Evolutionary conservation across 805 yeast genomes (phyloP).

Genomic region (Hanseniaspora occidentalis): DNA sequence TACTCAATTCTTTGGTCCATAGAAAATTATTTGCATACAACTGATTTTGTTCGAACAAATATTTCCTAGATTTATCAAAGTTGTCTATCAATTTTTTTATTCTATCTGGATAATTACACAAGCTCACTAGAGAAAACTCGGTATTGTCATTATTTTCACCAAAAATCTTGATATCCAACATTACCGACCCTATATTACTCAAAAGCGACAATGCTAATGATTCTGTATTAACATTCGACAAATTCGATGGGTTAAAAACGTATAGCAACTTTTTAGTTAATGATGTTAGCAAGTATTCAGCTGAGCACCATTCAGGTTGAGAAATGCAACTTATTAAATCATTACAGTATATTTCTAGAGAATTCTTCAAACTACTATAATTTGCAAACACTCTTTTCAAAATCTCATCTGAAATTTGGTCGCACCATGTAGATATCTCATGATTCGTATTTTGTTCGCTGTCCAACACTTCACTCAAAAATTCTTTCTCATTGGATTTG

Average conservation of each 20-base stretch:
- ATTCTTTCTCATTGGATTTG: constrained; percentile 1
- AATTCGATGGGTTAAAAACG: constrained; percentile 17
- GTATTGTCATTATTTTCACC: constrained; percentile 9
- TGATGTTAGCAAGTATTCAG: constrained; percentile 1
- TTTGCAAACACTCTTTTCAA: constrained; percentile 13
- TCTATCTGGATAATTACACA: constrained; percentile 16
- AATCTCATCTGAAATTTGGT: constrained; percentile 17
- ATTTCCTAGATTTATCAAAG: constrained; percentile 10
- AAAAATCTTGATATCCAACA: constrained; percentile 20
- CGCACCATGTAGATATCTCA: constrained; percentile 7
- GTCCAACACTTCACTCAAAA: constrained; percentile 1
- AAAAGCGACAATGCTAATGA: constrained; percentile 43
- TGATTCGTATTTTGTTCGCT: constrained; percentile 5
- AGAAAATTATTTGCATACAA: neutral
- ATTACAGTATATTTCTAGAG: constrained; percentile 1
- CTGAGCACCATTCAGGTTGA: neutral
- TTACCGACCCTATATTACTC: constrained; percentile 46
- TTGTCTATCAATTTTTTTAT: constrained; percentile 10
- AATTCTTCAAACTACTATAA: constrained; percentile 5
- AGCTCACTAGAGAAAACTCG: constrained; percentile 7
- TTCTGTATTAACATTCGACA: constrained; percentile 30
- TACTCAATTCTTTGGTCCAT: neutral
- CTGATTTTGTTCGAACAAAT: neutral
- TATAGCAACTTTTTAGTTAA: constrained; percentile 1
- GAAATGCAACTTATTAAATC: constrained; percentile 1